A percentile compares a stretch with the other conserved stretches of the same genome.
Evolutionary conservation across 805 yeast genomes (phyloP).

Genomic region (Yarrowia porcina): DNA sequence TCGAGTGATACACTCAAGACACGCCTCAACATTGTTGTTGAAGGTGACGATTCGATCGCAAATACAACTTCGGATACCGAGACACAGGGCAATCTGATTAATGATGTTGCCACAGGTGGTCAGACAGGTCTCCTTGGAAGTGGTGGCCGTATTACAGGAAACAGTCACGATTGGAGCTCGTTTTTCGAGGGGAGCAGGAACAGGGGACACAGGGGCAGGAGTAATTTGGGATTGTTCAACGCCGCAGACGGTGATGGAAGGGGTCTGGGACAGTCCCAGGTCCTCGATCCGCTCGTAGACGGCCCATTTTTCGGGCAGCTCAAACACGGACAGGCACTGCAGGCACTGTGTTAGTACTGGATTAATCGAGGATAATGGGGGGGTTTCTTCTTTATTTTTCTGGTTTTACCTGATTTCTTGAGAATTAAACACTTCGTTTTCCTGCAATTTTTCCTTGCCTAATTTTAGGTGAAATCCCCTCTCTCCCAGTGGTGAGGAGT

Average conservation of each 20-base stretch:
- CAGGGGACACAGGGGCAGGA: too few relatives aligned
- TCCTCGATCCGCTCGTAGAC: not conserved
- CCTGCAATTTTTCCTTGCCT: too few relatives aligned
- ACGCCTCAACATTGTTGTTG: not conserved
- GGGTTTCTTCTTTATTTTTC: too few relatives aligned
- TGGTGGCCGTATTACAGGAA: not conserved
- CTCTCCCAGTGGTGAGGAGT: too few relatives aligned
- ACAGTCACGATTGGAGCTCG: not conserved
- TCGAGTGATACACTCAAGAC: not conserved
- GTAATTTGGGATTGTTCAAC: not conserved
- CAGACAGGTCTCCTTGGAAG: not conserved
- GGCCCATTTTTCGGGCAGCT: not conserved
- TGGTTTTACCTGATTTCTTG: too few relatives aligned
- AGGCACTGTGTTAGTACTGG: constrained; percentile 11
- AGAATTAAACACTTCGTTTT: too few relatives aligned
- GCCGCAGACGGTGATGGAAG: not conserved
- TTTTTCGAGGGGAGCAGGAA: constrained; percentile 7
- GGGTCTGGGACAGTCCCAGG: not conserved
- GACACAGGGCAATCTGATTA: not conserved
- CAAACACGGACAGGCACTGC: constrained; percentile 14
- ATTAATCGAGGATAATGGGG: too few relatives aligned
- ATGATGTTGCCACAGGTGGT: not conserved
- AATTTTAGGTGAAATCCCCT: too few relatives aligned
- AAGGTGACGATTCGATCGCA: not conserved
- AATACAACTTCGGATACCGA: not conserved